Evolutionary conservation across 352 stramenopile genomes (phyloP), one percentile per base, ranked within the genome.

Genomic region (Phytophthora pseudosyringae): DNA sequence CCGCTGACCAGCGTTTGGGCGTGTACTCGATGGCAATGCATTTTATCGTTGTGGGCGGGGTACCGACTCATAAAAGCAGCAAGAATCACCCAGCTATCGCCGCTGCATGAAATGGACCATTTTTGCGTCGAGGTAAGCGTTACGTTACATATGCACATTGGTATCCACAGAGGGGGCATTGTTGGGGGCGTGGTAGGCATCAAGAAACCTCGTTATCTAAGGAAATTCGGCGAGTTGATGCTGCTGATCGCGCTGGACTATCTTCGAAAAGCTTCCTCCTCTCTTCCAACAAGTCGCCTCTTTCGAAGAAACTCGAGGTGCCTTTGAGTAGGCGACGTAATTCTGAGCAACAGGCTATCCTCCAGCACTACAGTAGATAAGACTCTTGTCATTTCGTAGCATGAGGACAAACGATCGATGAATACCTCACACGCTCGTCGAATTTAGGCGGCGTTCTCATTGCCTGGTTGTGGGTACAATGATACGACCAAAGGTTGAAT

Each of bases 21-120:
- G 78, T 96, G 10, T 96, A 95, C 77, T 95, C 95, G 49, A 90
- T 96, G 78, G 88, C 11, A 86, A 95, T 64, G 88, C 85, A n/a
- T 1, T 96, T 94, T 51, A 93, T 96, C 29, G 88, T 93, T 33
- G 80, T 95, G 10, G 86, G 80, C 4, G 86, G 83, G 0, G 41
- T 96, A 11, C 81, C 86, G 10, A 80, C 73, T 26, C 80, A 92
- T 67, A 91, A 89, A 64, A 92, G 81, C 50, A 70, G 80, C 40
- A 80, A 87, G 48, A 69, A 93, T 41, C 85, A 95, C 41, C 83
- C 85, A 11, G 87, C 85, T 13, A 85, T 95, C 54, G 70, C 88
- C 10, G 85, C 75, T 94, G n/a, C 84, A 83, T 18, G 88, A 95
- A 44, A 93, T 96, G 45, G 80, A 93, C 6, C 63, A 64, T 8